Base-by-base conservation (phyloP, 228 moss, liverwort and hornwort genomes). In the Sphagnum fallax region DNA sequence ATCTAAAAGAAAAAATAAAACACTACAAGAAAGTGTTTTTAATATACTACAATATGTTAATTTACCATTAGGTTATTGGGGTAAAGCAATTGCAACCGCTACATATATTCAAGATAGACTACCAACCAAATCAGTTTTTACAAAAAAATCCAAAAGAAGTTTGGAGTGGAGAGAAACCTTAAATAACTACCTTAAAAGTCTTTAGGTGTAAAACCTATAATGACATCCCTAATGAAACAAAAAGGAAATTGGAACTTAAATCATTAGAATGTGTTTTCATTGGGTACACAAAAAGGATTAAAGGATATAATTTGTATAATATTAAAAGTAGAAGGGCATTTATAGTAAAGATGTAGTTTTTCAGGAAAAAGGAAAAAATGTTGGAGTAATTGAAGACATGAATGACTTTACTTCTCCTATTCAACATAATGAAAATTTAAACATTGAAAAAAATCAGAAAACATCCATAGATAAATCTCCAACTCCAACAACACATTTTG, bases 231-330 rank as follows among this genome's bases (percentile, higher is more conserved):
- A 65, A 65, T 4, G 48, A 65, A 14, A 65, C 13, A 65, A 48
- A 47, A 13, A 65, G 16, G 65, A 65, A 65, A 10, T 48, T 65
- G 13, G 48, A 65, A 10, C 48, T 13, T 48, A 47, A 48, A 13
- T 65, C 65, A 18, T 47, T 48, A 50, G 50, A 65, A 2, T 10
- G 16, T 48, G 10, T 65, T 10, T 65, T 65, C 50, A 65, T 65
- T 13, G 65, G 65, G 0, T 65, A 65, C 16, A 16, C 65, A 65
- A 50, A 65, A 47, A 4, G 32, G 48, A 47, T 47, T 65, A 65
- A 65, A 65, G 65, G 48, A 12, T 65, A 16, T 65, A 65, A 65
- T 0, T 65, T 65, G 65, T 65, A 5, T 4, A 65, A 65, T 65
- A 47, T 47, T 10, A 65, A 18, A 4, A 16, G 4, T 5, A 50